Evolutionary conservation across 2,329 filamentous ascomycete species (phyloP).

Genomic region (Monosporascus sp.): DNA sequence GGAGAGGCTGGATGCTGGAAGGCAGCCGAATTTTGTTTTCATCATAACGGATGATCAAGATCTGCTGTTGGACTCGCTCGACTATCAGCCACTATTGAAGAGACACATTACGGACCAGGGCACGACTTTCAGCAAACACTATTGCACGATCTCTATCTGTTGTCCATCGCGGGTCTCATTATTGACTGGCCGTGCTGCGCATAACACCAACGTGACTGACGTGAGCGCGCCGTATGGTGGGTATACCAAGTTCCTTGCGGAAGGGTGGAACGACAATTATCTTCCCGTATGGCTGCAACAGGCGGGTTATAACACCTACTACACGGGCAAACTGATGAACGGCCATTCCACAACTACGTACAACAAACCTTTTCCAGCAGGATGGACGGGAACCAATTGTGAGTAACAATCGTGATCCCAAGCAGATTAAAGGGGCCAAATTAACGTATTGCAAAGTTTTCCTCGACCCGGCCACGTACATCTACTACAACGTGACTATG

Average conservation of each 20-base stretch:
- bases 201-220: slow-evolving; percentile 57
- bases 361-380: neutral
- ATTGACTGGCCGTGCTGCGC: slow-evolving; percentile 52
- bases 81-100: slow-evolving; percentile 44
- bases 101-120: slow-evolving; percentile 47
- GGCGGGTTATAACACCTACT: too few species aligned
- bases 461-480: neutral
- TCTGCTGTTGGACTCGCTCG: slow-evolving; percentile 45
- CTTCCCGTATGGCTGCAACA: slow-evolving; percentile 33
- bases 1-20: too few species aligned
- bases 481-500: slow-evolving; percentile 3
- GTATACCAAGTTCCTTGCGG: slow-evolving; percentile 45
- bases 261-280: slow-evolving; percentile 48
- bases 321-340: too few species aligned
- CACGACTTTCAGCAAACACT: slow-evolving; percentile 49
- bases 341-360: too few species aligned
- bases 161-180: slow-evolving; percentile 53
- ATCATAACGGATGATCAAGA: slow-evolving; percentile 59
- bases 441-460: neutral
- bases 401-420: neutral
- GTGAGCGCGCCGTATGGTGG: slow-evolving; percentile 42
- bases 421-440: neutral
- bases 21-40: slow-evolving; percentile 48
- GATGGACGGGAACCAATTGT: neutral
- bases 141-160: slow-evolving; percentile 51